Evolutionary conservation across 202 grass and related monocot species (phyloP).

Genomic region (Saccharum hybrid): DNA sequence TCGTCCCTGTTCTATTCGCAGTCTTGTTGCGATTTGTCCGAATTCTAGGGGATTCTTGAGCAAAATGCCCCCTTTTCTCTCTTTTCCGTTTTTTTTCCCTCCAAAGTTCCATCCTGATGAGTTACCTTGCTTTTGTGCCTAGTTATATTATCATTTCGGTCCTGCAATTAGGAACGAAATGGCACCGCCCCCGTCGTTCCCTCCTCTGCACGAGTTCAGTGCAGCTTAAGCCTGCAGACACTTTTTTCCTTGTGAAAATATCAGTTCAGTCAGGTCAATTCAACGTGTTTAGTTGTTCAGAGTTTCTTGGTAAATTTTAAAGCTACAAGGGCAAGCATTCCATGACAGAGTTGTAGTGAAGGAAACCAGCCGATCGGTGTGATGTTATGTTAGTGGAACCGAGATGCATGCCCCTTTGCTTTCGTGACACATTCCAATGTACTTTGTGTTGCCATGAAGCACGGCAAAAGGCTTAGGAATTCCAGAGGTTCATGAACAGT

Average conservation of each 20-base stretch:
- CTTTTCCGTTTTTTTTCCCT: neutral
- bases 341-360: neutral
- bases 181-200: neutral
- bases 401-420: neutral
- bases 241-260: neutral
- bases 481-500: too few relatives aligned
- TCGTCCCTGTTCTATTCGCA: neutral
- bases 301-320: neutral
- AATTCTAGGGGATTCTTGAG: slow-evolving; percentile 35
- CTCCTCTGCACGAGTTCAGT: neutral
- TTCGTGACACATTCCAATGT: too few relatives aligned
- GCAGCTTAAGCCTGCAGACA: neutral
- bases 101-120: neutral
- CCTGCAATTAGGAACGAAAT: slow-evolving; percentile 35
- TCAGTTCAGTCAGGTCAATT: neutral
- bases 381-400: neutral
- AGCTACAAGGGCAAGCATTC: neutral
- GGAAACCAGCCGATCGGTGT: neutral
- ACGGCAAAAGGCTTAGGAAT: too few relatives aligned
- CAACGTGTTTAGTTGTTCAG: neutral
- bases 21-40: slow-evolving; percentile 18
- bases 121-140: neutral
- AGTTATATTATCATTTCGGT: neutral
- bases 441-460: too few relatives aligned
- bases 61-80: slow-evolving; percentile 24